Evolutionary conservation across 257 asterid genomes (phyloP).

Genomic region (Plectranthus barbatus): DNA sequence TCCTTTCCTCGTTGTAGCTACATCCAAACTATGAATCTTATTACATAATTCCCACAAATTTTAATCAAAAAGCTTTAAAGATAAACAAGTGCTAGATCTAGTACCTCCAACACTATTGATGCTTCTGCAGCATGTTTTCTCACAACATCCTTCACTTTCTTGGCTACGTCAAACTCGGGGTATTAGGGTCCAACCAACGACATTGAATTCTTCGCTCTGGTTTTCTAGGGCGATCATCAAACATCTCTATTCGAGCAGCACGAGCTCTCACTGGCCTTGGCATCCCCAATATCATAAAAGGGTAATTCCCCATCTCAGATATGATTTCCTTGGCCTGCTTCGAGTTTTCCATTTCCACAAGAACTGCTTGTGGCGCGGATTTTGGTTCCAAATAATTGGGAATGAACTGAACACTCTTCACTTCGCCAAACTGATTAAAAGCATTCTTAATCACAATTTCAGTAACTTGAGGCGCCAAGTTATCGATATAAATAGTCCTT

Average conservation of each 20-base stretch:
- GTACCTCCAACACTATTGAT: conserved; percentile 41
- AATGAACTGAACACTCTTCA: conserved; percentile 43
- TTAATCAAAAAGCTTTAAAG: neutral
- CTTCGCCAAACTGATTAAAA: conserved; percentile 63
- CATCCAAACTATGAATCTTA: neutral
- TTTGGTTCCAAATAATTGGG: conserved; percentile 42
- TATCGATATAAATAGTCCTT: conserved; percentile 54
- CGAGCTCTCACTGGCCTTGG: conserved; percentile 77
- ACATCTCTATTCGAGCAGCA: conserved; percentile 55
- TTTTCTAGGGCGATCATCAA: conserved; percentile 69
- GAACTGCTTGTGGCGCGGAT: conserved; percentile 39
- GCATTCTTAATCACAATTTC: conserved; percentile 54
- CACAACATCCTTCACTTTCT: conserved; percentile 32
- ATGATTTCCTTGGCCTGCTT: conserved; percentile 40
- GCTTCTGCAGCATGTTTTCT: conserved; percentile 57
- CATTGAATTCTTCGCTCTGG: conserved; percentile 46
- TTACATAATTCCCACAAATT: neutral
- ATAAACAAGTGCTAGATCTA: neutral
- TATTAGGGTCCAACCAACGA: conserved; percentile 52
- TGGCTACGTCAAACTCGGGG: conserved; percentile 50
- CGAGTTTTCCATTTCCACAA: conserved; percentile 65
- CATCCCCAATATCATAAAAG: conserved; percentile 77
- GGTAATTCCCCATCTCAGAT: conserved; percentile 22
- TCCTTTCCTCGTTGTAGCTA: conserved; percentile 45
- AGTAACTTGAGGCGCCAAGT: conserved; percentile 53